phyloP scores from a whole-genome alignment of 108 stramenopile genomes.

The Nitzschia sp. region DNA sequence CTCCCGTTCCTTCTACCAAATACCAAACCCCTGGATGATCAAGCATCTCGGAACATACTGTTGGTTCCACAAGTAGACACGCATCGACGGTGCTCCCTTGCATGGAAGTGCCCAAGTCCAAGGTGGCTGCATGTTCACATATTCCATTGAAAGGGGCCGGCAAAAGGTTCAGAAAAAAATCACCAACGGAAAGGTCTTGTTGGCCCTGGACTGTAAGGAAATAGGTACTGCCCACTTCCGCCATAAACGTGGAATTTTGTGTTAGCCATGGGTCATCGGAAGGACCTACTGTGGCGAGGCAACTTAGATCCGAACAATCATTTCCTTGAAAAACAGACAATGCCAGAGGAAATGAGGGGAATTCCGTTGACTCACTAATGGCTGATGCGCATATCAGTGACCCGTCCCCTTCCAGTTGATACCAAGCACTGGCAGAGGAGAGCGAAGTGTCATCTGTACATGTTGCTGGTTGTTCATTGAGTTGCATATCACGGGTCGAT shows the following conservation, averaged over 20 bases:
- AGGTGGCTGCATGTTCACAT: slow-evolving; percentile 11
- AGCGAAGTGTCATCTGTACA: not conserved
- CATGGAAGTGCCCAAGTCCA: not conserved
- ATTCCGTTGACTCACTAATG: not conserved
- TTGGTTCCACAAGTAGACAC: slow-evolving; percentile 6
- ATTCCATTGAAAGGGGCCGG: slow-evolving; percentile 7
- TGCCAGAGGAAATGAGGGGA: not conserved
- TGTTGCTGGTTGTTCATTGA: not conserved
- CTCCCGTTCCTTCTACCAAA: slow-evolving; percentile 12
- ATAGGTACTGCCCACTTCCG: slow-evolving; percentile 6
- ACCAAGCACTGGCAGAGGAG: slow-evolving; percentile 17
- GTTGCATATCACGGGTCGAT: slow-evolving; percentile 15
- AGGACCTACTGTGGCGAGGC: not conserved
- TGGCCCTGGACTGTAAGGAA: slow-evolving; percentile 2
- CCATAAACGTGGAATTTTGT: slow-evolving; percentile 4
- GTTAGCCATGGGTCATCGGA: not conserved
- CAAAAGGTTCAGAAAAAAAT: slow-evolving; percentile 9
- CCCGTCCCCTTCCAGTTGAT: slow-evolving; percentile 14
- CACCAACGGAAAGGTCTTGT: slow-evolving; percentile 2
- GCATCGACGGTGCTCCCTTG: slow-evolving; percentile 15
- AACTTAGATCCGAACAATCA: slow-evolving; percentile 7
- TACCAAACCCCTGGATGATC: slow-evolving; percentile 25
- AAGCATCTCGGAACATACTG: slow-evolving; percentile 2
- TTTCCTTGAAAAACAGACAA: slow-evolving; percentile 13
- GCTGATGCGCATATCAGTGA: slow-evolving; percentile 12